Base-by-base conservation (phyloP, 2,329 filamentous ascomycete genomes). In the Nigrograna mackinnonii region DNA sequence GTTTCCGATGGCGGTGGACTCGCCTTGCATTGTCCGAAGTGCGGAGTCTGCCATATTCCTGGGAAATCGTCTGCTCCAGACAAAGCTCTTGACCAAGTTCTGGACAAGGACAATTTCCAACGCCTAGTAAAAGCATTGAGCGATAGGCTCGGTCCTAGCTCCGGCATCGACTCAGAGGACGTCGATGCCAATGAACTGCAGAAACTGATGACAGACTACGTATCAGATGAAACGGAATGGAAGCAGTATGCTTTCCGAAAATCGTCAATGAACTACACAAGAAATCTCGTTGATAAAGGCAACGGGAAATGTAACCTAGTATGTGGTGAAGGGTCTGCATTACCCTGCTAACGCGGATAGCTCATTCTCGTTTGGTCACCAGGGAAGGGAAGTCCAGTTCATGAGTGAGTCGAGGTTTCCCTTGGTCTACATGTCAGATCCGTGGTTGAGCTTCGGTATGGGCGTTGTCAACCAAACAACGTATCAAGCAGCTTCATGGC, bases 301-400 rank as follows among this genome's bases (percentile, higher is more conserved):
- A 96, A 96, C 56, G 90, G 84, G 45, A 89, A 88, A 68, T 85
- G 83, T 60, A 89, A 89, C 58, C 67, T 89, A 65, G 84, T 87
- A 70, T 62, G 80, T n/a, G n/a, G n/a, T n/a, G n/a, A n/a, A n/a
- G n/a, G n/a, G n/a, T 37, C 41, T 20, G 16, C 20, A 24, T n/a
- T 1, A 12, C 21, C n/a, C 14, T 37, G 13, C 17, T 39, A 17
- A 17, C 31, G 18, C 11, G 13, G 16, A 28, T 66, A 92, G 87
- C 80, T 95, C 49, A 82, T 96, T 35, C 81, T 96, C 30, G 91
- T 95, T 28, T 96, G 91, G 91, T 86, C 84, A 13, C 91, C 91
- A 0, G 87, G 87, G 38, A 89, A 89, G 70, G 82, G 82, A 26
- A 92, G 87, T 57, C 85, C 87, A 9, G 90, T 96, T 62, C 91